A percentile compares a stretch with the other conserved stretches of the same genome.
These are phyloP conservation scores for Zostera marina DNA, from an alignment of 116 monocot genomes.

Conservation along the genomic window DNA sequence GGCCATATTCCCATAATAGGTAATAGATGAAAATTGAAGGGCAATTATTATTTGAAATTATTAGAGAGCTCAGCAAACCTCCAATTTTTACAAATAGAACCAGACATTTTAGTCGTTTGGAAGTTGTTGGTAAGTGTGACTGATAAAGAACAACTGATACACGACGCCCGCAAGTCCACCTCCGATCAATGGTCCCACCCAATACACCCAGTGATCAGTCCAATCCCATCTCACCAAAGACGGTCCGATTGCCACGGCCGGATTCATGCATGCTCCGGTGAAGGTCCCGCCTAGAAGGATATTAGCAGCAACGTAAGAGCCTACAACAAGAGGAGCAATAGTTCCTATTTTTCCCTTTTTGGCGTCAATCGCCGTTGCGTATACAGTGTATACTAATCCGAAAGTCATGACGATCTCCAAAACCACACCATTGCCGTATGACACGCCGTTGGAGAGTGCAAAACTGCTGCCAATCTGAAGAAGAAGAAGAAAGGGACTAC, in stretches of 20 bases:
- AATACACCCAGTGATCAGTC: constrained; percentile 57
- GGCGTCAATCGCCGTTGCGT: constrained; percentile 69
- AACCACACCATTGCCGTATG: not conserved
- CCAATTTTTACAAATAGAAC: too few species aligned
- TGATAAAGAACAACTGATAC: constrained; percentile 56
- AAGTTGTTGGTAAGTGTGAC: constrained; percentile 35
- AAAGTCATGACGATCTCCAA: constrained; percentile 55
- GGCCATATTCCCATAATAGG: too few species aligned
- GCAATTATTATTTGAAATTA: too few species aligned
- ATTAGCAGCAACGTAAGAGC: constrained; percentile 66
- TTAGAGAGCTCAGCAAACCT: too few species aligned
- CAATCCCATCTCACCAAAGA: constrained; percentile 68
- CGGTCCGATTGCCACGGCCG: constrained; percentile 62
- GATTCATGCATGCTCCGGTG: constrained; percentile 80
- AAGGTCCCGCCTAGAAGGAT: constrained; percentile 59
- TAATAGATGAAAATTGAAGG: too few species aligned
- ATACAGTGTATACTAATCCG: too few species aligned
- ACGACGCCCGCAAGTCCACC: constrained; percentile 40
- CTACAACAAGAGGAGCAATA: constrained; percentile 55
- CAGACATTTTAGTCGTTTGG: too few species aligned
- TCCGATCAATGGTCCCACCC: constrained; percentile 48
- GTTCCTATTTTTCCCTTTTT: constrained; percentile 37
- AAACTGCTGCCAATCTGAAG: constrained; percentile 9
- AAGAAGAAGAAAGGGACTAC: not conserved
- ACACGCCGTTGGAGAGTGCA: constrained; percentile 6